phyloP scores from a whole-genome alignment of 495 filamentous ascomycete species.

The Penicillium cinerascens region DNA sequence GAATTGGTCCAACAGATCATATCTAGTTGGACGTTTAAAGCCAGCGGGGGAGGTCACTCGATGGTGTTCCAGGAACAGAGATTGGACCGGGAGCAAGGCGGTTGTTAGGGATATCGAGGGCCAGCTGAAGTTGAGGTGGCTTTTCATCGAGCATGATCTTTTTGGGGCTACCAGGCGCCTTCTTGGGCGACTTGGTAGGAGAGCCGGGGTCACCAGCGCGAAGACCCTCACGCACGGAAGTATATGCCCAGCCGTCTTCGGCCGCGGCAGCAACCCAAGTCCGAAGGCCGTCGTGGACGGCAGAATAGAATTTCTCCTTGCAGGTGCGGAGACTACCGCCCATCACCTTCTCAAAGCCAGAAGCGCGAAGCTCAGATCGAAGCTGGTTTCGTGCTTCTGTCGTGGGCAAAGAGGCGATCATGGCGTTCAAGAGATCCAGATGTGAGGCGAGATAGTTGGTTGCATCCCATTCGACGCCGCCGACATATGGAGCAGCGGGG shows the following conservation, averaged over 20 bases:
- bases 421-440: conserved; percentile 86
- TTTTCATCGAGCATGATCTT: conserved; percentile 40
- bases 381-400: conserved; percentile 70
- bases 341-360: conserved; percentile 89
- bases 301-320: conserved; percentile 95
- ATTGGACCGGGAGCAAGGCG: conserved; percentile 15
- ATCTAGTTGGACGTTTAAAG: conserved; percentile 20
- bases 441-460: conserved; percentile 93
- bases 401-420: conserved; percentile 79
- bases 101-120: conserved; percentile 31
- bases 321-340: conserved; percentile 80
- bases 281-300: conserved; percentile 81
- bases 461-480: conserved; percentile 98
- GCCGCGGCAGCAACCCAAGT: conserved; percentile 85
- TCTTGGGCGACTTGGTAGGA: conserved; percentile 41
- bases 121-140: conserved; percentile 41
- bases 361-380: conserved; percentile 70
- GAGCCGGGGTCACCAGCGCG: conserved; percentile 34
- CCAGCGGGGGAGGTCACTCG: conserved; percentile 39
- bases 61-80: conserved; percentile 19
- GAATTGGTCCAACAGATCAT: conserved; percentile 14
- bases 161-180: conserved; percentile 34
- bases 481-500: conserved; percentile 92
- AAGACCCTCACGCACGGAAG: conserved; percentile 71
- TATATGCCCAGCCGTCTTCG: conserved; percentile 84